phyloP scores from a whole-genome alignment of 352 stramenopile species.

The Poterioochromonas sp. region DNA sequence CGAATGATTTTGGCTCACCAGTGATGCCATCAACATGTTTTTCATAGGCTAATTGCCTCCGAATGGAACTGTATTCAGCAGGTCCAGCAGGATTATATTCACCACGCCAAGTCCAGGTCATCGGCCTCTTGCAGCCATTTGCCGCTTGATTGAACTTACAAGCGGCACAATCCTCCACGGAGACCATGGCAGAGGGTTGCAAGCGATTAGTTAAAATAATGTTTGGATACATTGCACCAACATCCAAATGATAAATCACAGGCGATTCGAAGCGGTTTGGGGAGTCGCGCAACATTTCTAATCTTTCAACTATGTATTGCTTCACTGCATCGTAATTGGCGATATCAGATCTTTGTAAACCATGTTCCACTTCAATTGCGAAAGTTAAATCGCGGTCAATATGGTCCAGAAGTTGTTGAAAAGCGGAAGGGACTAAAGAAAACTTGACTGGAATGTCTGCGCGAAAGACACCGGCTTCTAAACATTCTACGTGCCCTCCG shows the following conservation, averaged over 20 bases:
- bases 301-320: slow-evolving; percentile 76
- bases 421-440: slow-evolving; percentile 77
- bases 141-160: slow-evolving; percentile 76
- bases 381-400: slow-evolving; percentile 94
- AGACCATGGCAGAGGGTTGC: slow-evolving; percentile 92
- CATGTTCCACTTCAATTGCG: slow-evolving; percentile 83
- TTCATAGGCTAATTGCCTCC: slow-evolving; percentile 84
- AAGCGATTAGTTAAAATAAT: slow-evolving; percentile 99
- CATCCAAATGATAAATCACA: slow-evolving; percentile 97
- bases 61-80: slow-evolving; percentile 88
- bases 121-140: slow-evolving; percentile 87
- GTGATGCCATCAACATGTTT: slow-evolving; percentile 43
- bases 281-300: slow-evolving; percentile 83
- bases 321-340: slow-evolving; percentile 78
- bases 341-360: slow-evolving; percentile 56
- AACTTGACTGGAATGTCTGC: slow-evolving; percentile 96
- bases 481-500: slow-evolving; percentile 95
- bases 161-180: slow-evolving; percentile 74
- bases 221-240: slow-evolving; percentile 99
- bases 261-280: slow-evolving; percentile 77
- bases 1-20: background rate
- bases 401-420: slow-evolving; percentile 90
- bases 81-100: slow-evolving; percentile 85
- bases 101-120: slow-evolving; percentile 97
- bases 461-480: slow-evolving; percentile 91